Base-by-base conservation (phyloP, 805 yeast genomes). In the Schwanniomyces polymorphus region DNA sequence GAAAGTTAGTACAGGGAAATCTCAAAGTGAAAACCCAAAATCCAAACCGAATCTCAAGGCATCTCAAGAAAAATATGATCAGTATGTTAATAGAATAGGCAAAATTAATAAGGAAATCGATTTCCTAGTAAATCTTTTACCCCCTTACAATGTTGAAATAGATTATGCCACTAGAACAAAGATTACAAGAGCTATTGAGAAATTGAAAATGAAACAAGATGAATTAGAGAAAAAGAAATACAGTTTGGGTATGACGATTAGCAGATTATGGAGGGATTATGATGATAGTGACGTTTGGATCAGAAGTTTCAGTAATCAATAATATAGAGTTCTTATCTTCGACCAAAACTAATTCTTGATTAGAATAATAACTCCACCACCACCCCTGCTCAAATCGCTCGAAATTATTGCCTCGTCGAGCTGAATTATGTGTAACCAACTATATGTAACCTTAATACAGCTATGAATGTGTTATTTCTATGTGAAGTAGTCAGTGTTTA, bases 221-320 rank as follows among this genome's bases (percentile, higher is more conserved):
- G 77, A 73, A 49, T 51, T 72, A 35, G 70, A 65, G 40, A 72
- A 70, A 63, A 68, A 67, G 48, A 71, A 68, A 57, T 71, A 73
- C 50, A 59, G 61, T 31, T 59, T 72, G 51, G 78, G 78, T 0
- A 72, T 72, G 29, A 60, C 70, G 25, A 63, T 73, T 33, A 70
- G 76, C 49, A 62, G 77, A 42, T 62, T 72, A 51, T 72, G 76
- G 76, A 60, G 78, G 44, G 74, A 58, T 34, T 63, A 63, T 42
- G 76, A 72, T 47, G 75, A 69, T 42, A 68, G 63, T 47, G 75
- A 70, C 42, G 65, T 72, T 37, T 73, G 76, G 76, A 75, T 73
- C 26, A 59, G 74, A 41, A 57, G 53, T 8, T 47, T 45, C 17
- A 47, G 46, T 16, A 47, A 47, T 31, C 41, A 35, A 23, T 45